Percentiles rank a stretch among this genome's conserved stretches.
Evolutionary conservation across 495 filamentous ascomycete species (phyloP).

Genomic region (Penicillium antarcticum): DNA sequence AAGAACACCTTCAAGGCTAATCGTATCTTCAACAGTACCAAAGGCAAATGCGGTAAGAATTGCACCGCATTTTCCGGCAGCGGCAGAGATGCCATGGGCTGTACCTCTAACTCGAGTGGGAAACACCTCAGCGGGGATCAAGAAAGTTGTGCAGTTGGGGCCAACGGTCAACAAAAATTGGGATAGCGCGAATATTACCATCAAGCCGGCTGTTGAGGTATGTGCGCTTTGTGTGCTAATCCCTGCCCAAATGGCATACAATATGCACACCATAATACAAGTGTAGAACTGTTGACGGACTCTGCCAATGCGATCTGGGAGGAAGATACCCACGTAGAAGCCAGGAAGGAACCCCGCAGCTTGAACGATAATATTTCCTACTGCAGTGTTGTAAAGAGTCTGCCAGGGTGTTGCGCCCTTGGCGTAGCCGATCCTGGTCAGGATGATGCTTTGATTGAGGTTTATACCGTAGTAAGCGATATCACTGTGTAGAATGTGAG

Average conservation of each 20-base stretch:
- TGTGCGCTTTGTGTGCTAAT: constrained; percentile 19
- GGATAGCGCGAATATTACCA: constrained; percentile 26
- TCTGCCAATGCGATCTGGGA: constrained; percentile 30
- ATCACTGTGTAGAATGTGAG: constrained; percentile 13
- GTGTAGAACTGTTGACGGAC: constrained; percentile 28
- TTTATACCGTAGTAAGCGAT: constrained; percentile 40
- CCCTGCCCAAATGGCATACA: constrained; percentile 35
- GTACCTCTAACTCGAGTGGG: constrained; percentile 26
- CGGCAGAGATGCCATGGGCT: constrained; percentile 24
- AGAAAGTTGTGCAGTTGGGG: constrained; percentile 31
- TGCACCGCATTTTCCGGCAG: constrained; percentile 23
- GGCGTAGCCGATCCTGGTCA: constrained; percentile 28
- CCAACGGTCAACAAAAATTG: constrained; percentile 28
- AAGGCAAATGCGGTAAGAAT: constrained; percentile 25
- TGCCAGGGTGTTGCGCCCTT: constrained; percentile 28
- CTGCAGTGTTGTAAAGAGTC: constrained; percentile 27
- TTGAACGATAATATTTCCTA: constrained; percentile 35
- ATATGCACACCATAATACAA: constrained; percentile 22
- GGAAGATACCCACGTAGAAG: constrained; percentile 33
- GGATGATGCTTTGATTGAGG: constrained; percentile 35
- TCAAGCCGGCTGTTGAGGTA: constrained; percentile 27
- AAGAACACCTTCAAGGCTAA: constrained; percentile 22
- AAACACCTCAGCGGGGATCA: constrained; percentile 27
- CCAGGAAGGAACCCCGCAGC: constrained; percentile 33
- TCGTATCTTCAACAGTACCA: constrained; percentile 22